Evolutionary conservation across 148 eudicot genomes (phyloP).

Genomic region (Spergularia marina): DNA sequence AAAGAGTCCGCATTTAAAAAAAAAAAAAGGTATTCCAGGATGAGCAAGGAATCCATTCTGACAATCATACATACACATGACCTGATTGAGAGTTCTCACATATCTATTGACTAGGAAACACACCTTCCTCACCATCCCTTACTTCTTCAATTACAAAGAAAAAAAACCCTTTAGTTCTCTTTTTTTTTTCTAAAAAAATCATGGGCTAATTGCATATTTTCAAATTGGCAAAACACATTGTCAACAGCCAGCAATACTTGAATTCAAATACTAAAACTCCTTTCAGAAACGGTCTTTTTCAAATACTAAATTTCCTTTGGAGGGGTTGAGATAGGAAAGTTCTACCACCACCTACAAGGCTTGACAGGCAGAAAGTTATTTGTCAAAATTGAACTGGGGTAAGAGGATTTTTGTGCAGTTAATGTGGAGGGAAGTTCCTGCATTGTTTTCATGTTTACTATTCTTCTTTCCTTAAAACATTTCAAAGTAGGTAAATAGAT

Average conservation of each 20-base stretch:
- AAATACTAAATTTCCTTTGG: no score
- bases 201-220: no score
- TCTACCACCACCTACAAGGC: neutral
- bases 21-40: neutral
- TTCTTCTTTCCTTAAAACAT: slow-evolving; percentile 18
- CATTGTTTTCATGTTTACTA: slow-evolving; percentile 22
- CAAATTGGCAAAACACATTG: no score
- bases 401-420: neutral
- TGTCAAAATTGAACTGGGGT: neutral
- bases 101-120: no score
- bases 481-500: slow-evolving; percentile 32
- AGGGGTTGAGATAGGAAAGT: neutral
- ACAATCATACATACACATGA: no score
- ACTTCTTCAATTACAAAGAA: no score
- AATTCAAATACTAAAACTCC: neutral
- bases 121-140: no score
- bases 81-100: no score
- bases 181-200: no score
- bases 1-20: neutral
- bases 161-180: no score
- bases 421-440: neutral
- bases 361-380: neutral
- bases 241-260: no score
- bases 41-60: neutral
- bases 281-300: no score